Conservation (phyloP, 805 yeast genomes). For the Clavispora vitiphila region DNA sequence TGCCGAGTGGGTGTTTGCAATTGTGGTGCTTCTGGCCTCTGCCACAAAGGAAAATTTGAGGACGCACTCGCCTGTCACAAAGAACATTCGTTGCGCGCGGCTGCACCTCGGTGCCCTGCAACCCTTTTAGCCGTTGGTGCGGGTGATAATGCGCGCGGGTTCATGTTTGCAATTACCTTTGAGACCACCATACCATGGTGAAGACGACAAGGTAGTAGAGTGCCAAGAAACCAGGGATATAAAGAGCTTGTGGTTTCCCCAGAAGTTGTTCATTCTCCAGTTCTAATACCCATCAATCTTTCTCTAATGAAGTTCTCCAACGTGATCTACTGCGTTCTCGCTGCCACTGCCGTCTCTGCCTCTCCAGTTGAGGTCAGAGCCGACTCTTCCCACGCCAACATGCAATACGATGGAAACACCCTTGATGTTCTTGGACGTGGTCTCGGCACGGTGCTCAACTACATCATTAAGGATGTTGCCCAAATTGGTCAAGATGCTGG, state of each 20-base stretch:
- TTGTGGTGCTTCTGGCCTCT: background rate
- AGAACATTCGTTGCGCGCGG: background rate
- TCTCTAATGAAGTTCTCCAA: constrained; percentile 6
- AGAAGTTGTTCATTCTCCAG: background rate
- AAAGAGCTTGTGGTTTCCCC: background rate
- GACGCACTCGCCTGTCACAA: background rate
- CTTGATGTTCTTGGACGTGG: background rate
- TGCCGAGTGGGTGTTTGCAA: background rate
- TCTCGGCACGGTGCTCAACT: background rate
- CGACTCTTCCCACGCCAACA: background rate
- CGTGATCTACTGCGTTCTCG: constrained; percentile 4
- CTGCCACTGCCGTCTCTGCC: constrained; percentile 8
- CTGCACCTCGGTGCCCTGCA: background rate
- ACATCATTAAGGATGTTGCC: background rate
- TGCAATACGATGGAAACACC: background rate
- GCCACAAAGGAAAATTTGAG: background rate
- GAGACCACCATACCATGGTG: background rate
- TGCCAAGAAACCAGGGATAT: background rate
- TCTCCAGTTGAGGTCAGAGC: constrained; percentile 3
- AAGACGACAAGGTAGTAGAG: background rate
- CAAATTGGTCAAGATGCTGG: background rate
- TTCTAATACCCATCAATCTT: background rate
- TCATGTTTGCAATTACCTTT: background rate
- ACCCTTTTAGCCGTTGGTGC: background rate
- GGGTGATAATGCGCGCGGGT: background rate